Base-by-base conservation (phyloP, 116 monocot species). In the Papilionanthe hybrid region DNA sequence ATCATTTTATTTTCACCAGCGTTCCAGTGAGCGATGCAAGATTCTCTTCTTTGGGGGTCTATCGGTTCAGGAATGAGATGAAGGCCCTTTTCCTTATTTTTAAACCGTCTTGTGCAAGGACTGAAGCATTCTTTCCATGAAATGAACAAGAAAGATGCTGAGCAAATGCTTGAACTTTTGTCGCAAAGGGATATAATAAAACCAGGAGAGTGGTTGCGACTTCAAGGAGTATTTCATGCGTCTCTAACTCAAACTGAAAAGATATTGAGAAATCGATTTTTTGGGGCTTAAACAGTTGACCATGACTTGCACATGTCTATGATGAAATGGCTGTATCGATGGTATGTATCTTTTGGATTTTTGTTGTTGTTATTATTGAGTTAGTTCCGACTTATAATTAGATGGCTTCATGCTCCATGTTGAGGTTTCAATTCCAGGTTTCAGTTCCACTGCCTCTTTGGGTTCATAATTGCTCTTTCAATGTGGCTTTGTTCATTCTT, bases 1-100 rank as follows among this genome's bases (percentile, higher is more conserved):
- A 93, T 78, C 86, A 91, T 79, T 93, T 91, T 58, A 85, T 93
- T 41, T 93, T 89, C 41, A 81, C 66, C 43, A 93, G 91, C 80
- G 88, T 91, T 72, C 47, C 83, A 13, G 69, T 83, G 72, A 81
- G 42, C 60, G 57, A 78, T 18, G 67, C 84, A 55, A 83, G 78
- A 5, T 93, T 93, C 76, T 89, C 91, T 58, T 43, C 5, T 55
- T 15, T 30, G 42, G 89, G 91, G 65, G 76, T 81, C 41, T 13
- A 78, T 78, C 93, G 91, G 83, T 86, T 91, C 72, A 89, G 63
- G 78, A 72, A 56, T 63, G 93, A 93, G 76, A 85, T 88, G 66
- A 76, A 30, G 43, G 91, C 91, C 7, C 78, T 91, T 56, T 86
- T 89, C 76, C 75, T 65, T 78, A 49, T 93, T 45, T 93, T 93